phyloP scores from a whole-genome alignment of 495 filamentous ascomycete genomes.

The Neurospora sublineolata region DNA sequence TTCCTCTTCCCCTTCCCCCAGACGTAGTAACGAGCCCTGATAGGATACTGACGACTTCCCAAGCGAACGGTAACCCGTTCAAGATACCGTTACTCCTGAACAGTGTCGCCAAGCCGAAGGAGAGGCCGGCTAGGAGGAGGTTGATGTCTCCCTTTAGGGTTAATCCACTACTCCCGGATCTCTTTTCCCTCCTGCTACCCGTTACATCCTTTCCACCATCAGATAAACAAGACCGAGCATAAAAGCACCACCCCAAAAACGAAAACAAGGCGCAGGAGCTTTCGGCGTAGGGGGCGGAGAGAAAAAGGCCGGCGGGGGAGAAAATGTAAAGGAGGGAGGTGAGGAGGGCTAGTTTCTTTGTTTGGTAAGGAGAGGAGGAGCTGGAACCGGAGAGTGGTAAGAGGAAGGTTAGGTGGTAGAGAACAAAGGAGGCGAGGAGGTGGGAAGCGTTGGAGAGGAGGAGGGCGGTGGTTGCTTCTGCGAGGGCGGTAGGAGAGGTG shows the following conservation, averaged over 20 bases:
- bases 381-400: conserved; percentile 25
- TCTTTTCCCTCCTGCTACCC: too few species aligned
- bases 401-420: conserved; percentile 47
- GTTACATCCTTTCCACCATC: neutral
- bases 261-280: conserved; percentile 67
- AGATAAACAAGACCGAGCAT: conserved; percentile 42
- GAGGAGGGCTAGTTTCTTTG: conserved; percentile 44
- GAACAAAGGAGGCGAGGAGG: conserved; percentile 56
- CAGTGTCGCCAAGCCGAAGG: conserved; percentile 63
- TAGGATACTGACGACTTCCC: conserved; percentile 38
- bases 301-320: conserved; percentile 78
- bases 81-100: conserved; percentile 82
- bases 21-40: conserved; percentile 19
- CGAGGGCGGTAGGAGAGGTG: neutral
- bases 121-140: conserved; percentile 46
- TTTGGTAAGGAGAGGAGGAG: neutral
- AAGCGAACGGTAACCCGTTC: conserved; percentile 52
- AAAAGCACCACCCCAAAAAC: conserved; percentile 61
- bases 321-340: conserved; percentile 67
- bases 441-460: conserved; percentile 60
- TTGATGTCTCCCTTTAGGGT: conserved; percentile 23
- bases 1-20: neutral
- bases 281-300: conserved; percentile 81
- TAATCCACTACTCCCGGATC: too few species aligned
- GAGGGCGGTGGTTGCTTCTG: conserved; percentile 41